Percentiles rank a stretch among this genome's conserved stretches.
Evolutionary conservation across 2,329 filamentous ascomycete genomes (phyloP).

Genomic region (Tolypocladium capitatum): DNA sequence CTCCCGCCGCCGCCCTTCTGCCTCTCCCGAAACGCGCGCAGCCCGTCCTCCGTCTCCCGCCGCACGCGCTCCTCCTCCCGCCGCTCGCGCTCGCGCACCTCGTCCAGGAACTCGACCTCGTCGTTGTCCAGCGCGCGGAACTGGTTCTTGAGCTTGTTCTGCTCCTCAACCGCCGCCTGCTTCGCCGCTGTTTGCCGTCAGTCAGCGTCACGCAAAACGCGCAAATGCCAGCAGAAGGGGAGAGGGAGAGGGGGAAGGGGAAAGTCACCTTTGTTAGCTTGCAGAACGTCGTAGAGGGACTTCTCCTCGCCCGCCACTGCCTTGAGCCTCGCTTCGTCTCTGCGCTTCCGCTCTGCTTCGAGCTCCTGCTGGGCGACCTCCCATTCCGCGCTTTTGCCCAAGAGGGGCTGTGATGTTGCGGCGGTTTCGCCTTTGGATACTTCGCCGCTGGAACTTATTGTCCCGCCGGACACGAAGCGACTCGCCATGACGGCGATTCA

Average conservation of each 20-base stretch:
- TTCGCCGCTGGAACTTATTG: conserved; percentile 22
- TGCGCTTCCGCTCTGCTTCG: conserved; percentile 42
- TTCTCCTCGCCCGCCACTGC: conserved; percentile 35
- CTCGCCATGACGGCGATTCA: conserved; percentile 28
- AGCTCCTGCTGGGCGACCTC: conserved; percentile 51
- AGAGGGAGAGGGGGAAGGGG: background rate
- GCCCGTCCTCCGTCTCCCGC: conserved; percentile 42
- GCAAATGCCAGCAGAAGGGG: no score
- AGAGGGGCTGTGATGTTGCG: background rate
- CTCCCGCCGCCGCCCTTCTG: conserved; percentile 24
- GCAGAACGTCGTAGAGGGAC: conserved; percentile 60
- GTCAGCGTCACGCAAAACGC: background rate
- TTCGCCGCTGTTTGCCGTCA: conserved; percentile 46
- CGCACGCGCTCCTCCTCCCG: conserved; percentile 40
- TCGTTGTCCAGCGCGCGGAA: conserved; percentile 67
- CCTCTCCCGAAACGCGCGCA: conserved; percentile 40
- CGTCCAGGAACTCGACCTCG: conserved; percentile 62
- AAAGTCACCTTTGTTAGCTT: conserved; percentile 65
- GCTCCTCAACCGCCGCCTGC: conserved; percentile 70
- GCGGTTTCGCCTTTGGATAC: conserved; percentile 8
- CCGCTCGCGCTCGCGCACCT: conserved; percentile 34
- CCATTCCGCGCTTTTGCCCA: conserved; percentile 37
- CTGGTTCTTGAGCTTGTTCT: conserved; percentile 58
- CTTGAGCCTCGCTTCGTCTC: conserved; percentile 35
- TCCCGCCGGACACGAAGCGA: conserved; percentile 43